phyloP scores from a whole-genome alignment of 306 rosid species.

The Rubus parviflorus region DNA sequence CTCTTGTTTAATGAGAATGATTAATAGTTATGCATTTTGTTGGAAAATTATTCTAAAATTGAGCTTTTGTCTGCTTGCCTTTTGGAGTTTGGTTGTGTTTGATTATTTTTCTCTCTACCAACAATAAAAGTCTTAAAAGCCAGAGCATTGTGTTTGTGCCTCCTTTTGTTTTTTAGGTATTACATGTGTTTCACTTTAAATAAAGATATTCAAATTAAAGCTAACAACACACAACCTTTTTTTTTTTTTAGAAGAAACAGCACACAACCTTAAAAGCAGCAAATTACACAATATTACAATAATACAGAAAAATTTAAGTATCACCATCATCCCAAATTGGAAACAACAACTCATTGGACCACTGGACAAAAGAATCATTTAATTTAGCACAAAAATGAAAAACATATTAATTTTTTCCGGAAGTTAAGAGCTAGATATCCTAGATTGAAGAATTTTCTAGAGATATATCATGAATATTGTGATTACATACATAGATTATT shows the following conservation, averaged over 20 bases:
- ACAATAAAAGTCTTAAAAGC: neutral
- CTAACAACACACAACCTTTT: neutral
- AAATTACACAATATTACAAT: neutral
- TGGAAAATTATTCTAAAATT: neutral
- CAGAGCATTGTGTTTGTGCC: neutral
- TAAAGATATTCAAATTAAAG: slow-evolving; percentile 6
- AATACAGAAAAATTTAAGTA: neutral
- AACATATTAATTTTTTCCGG: too few relatives aligned
- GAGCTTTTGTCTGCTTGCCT: neutral
- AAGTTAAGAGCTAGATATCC: too few relatives aligned
- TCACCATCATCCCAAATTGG: neutral
- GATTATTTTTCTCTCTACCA: neutral
- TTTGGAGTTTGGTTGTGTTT: neutral
- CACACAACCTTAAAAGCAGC: neutral
- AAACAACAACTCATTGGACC: neutral
- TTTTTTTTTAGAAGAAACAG: too few relatives aligned
- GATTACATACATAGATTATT: too few relatives aligned
- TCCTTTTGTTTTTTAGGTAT: neutral
- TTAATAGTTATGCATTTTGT: too few relatives aligned
- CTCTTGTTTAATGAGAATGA: too few relatives aligned
- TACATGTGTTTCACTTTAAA: neutral
- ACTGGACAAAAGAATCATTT: neutral
- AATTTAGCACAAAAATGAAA: too few relatives aligned
- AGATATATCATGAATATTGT: too few relatives aligned
- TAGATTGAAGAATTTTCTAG: too few relatives aligned